Base-by-base conservation (phyloP, 2,329 filamentous ascomycete species). In the Penicillium sp. region DNA sequence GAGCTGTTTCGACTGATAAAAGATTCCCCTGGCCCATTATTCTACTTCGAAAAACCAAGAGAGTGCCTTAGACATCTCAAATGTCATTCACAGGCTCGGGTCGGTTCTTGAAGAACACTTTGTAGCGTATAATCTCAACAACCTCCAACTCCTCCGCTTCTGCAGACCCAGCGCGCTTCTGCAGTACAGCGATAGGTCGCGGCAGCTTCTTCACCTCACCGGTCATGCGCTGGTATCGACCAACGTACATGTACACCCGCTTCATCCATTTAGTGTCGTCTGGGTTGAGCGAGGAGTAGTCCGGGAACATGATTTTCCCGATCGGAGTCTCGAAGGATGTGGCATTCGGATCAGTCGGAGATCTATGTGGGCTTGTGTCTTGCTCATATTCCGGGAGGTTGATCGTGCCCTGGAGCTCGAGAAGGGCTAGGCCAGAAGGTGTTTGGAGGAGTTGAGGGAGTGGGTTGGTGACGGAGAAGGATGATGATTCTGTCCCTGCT, bases 401-500 rank as follows among this genome's bases (percentile, higher is more conserved):
- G 70, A 98, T 84, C 11, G 82, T 88, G 51, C 90, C 93, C 74
- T 98, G 93, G 11, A 98, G 80, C 71, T 97, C 93, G 47, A 98
- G 76, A 37, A 98, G 77, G 14, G 91, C 91, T 32, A 96, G 80
- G 41, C 93, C 93, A 0, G 86, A 84, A 0, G 93, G 93, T 0
- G 91, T 96, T 59, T 90, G 87, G 13, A 97, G 80, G 52, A 95
- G 77, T n/a, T 78, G 68, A 1, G 93, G 93, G 4, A 97, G 79
- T 3, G 87, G 83, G 58, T 79, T 81, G 49, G 52, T 47, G 13
- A 36, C 26, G 16, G 56, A 31, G 10, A 35, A 40, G 37, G 51
- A 48, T 3, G 39, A 32, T 9, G 29, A 35, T 1, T 42, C 28
- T 26, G 38, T 29, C 6, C 39, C 11, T 18, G 39, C 49, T 29